Evolutionary conservation across 345 rosid genomes (phyloP).

Genomic region (Ceriops tagal): DNA sequence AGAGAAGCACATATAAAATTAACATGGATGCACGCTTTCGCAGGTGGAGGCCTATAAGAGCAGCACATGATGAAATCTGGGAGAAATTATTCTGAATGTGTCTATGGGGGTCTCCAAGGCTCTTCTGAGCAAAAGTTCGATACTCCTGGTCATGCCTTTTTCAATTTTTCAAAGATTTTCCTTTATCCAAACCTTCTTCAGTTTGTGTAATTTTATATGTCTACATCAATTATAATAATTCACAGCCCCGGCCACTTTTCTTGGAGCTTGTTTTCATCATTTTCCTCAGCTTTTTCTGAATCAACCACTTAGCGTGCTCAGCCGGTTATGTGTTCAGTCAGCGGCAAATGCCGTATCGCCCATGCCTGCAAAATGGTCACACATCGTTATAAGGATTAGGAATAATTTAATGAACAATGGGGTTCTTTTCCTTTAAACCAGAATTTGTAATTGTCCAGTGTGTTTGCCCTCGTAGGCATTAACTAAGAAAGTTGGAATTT

Average conservation of each 20-base stretch:
- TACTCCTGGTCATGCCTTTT: not conserved
- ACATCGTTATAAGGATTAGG: not conserved
- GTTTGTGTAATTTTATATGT: not conserved
- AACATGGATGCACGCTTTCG: conserved; percentile 24
- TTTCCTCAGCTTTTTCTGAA: conserved; percentile 10
- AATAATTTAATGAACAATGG: no score
- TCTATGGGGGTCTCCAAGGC: conserved; percentile 8
- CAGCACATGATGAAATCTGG: conserved; percentile 32
- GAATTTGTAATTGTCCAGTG: no score
- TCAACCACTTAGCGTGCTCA: conserved; percentile 17
- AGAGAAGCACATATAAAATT: conserved; percentile 22
- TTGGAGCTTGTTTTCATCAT: not conserved
- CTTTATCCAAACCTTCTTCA: conserved; percentile 6
- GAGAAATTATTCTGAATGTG: no score
- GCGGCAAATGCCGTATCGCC: conserved; percentile 14
- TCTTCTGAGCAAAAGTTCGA: not conserved
- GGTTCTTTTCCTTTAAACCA: no score
- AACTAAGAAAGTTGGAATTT: no score
- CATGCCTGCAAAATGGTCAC: not conserved
- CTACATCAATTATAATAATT: not conserved
- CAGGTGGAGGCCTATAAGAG: conserved; percentile 36
- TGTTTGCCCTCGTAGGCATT: no score
- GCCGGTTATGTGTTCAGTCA: conserved; percentile 10
- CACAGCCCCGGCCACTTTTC: not conserved
- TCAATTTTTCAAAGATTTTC: not conserved